These are phyloP conservation scores for Deuterostichococcus epilithicus DNA, from an alignment of 139 green algal species.

Conservation along the genomic window DNA sequence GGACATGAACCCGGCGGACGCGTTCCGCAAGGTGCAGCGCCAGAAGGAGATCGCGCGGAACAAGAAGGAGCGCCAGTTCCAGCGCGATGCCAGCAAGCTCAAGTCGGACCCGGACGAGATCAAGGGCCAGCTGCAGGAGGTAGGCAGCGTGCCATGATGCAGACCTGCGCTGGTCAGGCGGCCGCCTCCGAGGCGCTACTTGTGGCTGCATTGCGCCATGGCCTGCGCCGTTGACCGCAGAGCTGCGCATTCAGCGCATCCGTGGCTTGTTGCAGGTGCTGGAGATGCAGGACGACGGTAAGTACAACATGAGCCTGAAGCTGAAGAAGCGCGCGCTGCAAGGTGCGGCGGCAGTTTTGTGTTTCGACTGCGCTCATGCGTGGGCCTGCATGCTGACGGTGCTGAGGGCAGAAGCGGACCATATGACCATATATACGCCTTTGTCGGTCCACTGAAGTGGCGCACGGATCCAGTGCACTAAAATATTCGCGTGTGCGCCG, in stretches of 20 bases:
- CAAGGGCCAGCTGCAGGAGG: slow-evolving; percentile 34
- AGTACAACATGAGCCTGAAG: slow-evolving; percentile 55
- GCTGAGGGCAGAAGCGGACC: too few relatives aligned
- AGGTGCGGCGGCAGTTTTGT: slow-evolving; percentile 36
- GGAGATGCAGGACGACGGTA: slow-evolving; percentile 58
- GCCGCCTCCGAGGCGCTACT: background rate
- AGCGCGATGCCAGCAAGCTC: slow-evolving; percentile 57
- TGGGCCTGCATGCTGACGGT: too few relatives aligned
- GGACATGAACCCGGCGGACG: slow-evolving; percentile 51
- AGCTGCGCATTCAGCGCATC: too few relatives aligned
- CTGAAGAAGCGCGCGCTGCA: slow-evolving; percentile 84
- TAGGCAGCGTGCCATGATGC: background rate
- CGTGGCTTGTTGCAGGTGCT: slow-evolving; percentile 46
- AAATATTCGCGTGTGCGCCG: too few relatives aligned
- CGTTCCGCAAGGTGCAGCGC: slow-evolving; percentile 53
- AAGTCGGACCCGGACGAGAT: slow-evolving; percentile 46
- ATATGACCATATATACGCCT: slow-evolving; percentile 5
- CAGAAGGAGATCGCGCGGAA: slow-evolving; percentile 80
- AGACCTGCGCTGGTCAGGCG: background rate
- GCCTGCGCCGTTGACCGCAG: too few relatives aligned
- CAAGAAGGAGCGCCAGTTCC: slow-evolving; percentile 80
- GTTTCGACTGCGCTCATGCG: too few relatives aligned
- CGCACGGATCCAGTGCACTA: too few relatives aligned
- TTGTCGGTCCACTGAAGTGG: background rate
- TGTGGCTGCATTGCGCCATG: background rate